Evolutionary conservation across 2,329 filamentous ascomycete species (phyloP), one percentile per base, ranked within the genome.

Genomic region (Colletotrichum sp.): DNA sequence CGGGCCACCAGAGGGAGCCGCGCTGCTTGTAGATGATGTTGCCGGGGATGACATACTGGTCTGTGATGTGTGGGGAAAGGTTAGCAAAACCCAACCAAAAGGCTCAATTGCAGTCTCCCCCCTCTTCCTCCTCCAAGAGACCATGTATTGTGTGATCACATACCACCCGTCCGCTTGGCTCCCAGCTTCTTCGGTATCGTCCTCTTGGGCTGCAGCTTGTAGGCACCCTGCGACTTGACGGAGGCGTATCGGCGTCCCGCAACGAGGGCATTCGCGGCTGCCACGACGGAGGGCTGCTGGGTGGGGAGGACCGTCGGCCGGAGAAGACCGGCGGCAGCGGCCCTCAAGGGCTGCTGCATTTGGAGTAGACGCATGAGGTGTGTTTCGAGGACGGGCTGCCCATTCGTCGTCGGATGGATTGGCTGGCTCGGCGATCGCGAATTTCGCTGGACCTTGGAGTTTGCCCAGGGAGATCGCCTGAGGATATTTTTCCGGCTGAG

Each of bases 1-100:
- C 97, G 1, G 97, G 94, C 84, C 94, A 96, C 97, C 97, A 99
- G 81, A 93, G 91, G 6, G 97, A 98, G 80, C 97, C 97, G 81
- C 96, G 94, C 86, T 99, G 97, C 84, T 95, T 96, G 91, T 97
- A 99, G 86, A 99, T 94, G 86, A 99, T 99, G 88, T 98, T 98
- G 71, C 97, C 97, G 6, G 96, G 94, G 74, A 98, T 94, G 44
- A 99, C 97, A 85, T 94, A 98, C 88, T 98, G 94, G 83, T 96
- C 94, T 96, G 82, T 74, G 16, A 5, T 44, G 27, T 22, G 63
- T n/a, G 44, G 39, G 28, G 59, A 22, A 22, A 48, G 16, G 44
- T 79, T 71, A 76, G 75, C 72, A 61, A 59, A 59, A 16, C 28
- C 60, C 60, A 19, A 25, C 19, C 16, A 34, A 13, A 30, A 16